Conservation (phyloP, 2,329 filamentous ascomycete species). For the Nectriaceae sp. region DNA sequence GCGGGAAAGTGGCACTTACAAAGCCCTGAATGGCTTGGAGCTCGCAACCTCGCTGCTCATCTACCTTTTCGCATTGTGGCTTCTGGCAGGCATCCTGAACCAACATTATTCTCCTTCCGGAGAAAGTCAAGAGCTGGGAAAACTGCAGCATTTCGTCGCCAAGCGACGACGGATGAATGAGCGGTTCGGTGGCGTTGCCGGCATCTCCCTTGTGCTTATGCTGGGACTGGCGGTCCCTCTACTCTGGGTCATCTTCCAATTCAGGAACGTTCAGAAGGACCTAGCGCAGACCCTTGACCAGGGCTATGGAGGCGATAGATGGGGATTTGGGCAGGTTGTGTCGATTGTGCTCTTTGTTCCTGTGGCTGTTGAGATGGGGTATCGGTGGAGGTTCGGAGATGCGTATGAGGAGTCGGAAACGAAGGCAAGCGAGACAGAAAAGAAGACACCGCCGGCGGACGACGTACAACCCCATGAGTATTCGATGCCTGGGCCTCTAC, state of each 20-base stretch:
- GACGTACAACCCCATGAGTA: no score
- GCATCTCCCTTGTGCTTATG: constrained; percentile 7
- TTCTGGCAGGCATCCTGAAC: constrained; percentile 11
- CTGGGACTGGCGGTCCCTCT: constrained; percentile 10
- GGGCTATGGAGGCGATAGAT: constrained; percentile 8
- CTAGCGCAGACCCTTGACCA: constrained; percentile 1
- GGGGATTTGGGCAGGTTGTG: constrained; percentile 26
- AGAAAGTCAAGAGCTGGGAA: not conserved
- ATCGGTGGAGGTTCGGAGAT: constrained; percentile 17
- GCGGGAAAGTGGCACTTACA: constrained; percentile 4
- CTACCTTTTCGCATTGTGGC: constrained; percentile 14
- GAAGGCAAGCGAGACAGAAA: constrained; percentile 1
- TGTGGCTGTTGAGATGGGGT: constrained; percentile 20
- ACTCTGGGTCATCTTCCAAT: constrained; percentile 10
- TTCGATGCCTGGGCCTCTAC: no score
- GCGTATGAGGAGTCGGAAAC: not conserved
- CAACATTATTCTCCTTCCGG: not conserved
- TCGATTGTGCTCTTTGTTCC: constrained; percentile 24
- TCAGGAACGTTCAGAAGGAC: constrained; percentile 12
- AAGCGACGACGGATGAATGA: constrained; percentile 4
- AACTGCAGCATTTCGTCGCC: not conserved
- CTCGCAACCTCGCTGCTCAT: constrained; percentile 8
- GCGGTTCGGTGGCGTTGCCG: constrained; percentile 4
- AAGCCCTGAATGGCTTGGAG: constrained; percentile 7
- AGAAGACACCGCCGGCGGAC: constrained; percentile 30